Evolutionary conservation across 2,329 filamentous ascomycete genomes (phyloP).

Genomic region (Neofusicoccum cordaticola): DNA sequence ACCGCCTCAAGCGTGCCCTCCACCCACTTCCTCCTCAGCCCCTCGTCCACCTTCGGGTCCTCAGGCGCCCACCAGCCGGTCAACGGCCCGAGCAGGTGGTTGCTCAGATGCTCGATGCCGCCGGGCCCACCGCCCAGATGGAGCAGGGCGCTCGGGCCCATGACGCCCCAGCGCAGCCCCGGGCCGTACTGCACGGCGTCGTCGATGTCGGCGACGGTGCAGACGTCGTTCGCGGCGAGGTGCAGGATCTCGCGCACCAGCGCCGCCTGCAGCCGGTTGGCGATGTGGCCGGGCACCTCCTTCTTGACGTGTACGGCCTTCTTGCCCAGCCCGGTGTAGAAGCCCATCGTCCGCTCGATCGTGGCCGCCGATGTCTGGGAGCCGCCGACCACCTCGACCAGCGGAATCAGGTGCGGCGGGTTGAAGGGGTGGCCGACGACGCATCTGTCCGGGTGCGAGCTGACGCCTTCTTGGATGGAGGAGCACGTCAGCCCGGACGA

Average conservation of each 20-base stretch:
- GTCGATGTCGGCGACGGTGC: conserved; percentile 22
- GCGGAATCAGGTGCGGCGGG: conserved; percentile 48
- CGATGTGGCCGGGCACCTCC: conserved; percentile 44
- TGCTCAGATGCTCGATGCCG: conserved; percentile 22
- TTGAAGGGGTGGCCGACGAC: conserved; percentile 50
- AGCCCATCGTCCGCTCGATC: conserved; percentile 31
- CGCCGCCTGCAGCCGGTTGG: conserved; percentile 44
- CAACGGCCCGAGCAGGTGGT: conserved; percentile 22
- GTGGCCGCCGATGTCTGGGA: conserved; percentile 26
- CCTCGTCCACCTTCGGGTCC: conserved; percentile 21
- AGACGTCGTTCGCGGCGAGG: conserved; percentile 20
- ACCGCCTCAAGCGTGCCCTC: conserved; percentile 20
- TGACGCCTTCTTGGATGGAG: conserved; percentile 27
- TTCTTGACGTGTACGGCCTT: conserved; percentile 40
- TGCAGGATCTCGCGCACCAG: conserved; percentile 22
- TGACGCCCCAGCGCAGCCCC: conserved; percentile 23
- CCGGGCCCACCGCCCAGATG: conserved; percentile 23
- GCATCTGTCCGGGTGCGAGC: conserved; percentile 31
- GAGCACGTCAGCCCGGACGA: conserved; percentile 40
- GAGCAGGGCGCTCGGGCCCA: conserved; percentile 21
- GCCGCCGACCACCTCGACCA: conserved; percentile 47
- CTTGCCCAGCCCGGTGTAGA: conserved; percentile 43
- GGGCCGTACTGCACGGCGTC: conserved; percentile 22
- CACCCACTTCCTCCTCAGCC: conserved; percentile 23
- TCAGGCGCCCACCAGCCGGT: conserved; percentile 23